These are phyloP conservation scores for Nicotiana tomentosiformis DNA, from an alignment of 257 asterid species.

Conservation along the genomic window DNA sequence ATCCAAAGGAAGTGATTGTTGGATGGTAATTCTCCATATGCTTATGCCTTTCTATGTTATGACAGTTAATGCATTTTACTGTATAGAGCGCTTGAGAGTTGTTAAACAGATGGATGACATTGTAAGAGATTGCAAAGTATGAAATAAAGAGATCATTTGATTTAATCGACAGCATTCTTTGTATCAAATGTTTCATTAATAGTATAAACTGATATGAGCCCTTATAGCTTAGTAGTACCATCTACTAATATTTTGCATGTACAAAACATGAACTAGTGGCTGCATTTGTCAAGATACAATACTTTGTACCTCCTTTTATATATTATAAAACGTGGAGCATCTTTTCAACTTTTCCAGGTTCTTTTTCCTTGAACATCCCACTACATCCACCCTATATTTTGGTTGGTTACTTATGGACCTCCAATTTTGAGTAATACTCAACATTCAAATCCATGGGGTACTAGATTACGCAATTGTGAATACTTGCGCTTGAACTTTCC, in stretches of 20 bases:
- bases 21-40: conserved; percentile 59
- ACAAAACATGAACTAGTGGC: not conserved
- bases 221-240: not conserved
- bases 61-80: not conserved
- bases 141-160: not conserved
- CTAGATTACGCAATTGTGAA: not conserved
- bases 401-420: not conserved
- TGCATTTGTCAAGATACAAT: not conserved
- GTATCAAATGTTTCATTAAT: not conserved
- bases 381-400: not conserved
- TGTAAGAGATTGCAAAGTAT: not conserved
- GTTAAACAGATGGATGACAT: not conserved
- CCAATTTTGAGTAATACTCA: not conserved
- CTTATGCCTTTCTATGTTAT: not conserved
- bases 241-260: not conserved
- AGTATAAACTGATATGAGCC: not conserved
- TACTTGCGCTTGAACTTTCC: not conserved
- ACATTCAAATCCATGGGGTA: not conserved
- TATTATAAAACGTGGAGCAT: not conserved
- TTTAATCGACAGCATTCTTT: not conserved
- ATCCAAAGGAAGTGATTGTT: conserved; percentile 90
- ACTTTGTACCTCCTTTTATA: not conserved
- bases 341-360: not conserved
- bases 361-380: not conserved
- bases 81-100: not conserved